Base-by-base conservation (phyloP, 2,329 filamentous ascomycete genomes). In the Stenocarpella maydis region DNA sequence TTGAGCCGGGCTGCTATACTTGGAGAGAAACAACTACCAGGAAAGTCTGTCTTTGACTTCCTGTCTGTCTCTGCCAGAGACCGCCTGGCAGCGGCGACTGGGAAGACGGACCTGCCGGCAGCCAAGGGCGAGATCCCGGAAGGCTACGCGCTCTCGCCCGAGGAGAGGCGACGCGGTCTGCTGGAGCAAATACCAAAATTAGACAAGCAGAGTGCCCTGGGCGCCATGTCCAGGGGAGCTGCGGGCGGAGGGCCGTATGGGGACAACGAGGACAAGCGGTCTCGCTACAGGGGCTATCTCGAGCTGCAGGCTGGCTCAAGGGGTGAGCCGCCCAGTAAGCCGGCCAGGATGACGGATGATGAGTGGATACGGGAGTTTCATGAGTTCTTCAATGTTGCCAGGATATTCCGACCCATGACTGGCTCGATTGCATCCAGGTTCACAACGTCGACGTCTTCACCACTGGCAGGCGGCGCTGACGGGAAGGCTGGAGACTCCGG, bases 1-100 rank as follows among this genome's bases (percentile, higher is more conserved):
- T 91, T 89, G 76, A 85, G 91, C 50, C 89, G 96, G 71, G 95
- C 94, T 15, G 89, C 89, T 4, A 84, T 97, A 0, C 85, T 98
- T 1, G 95, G 95, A 43, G 95, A 98, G 81, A 85, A 88, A 47
- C 87, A 89, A 43, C 83, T 98, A 0, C 95, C 95, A 0, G 93
- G 94, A 0, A 98, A 98, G 81, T 98, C 96, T 0, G 90, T 99
- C 3, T 99, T 98, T 78, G 95, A 98, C 80, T 99, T 92, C 79
- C 86, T 99, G 73, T 92, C 92, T 0, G 85, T 93, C 0, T 87
- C 92, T 41, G 89, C 92, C 4, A 90, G 96, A 71, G 91, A 95
- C 64, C 89, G 91, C 31, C 86, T 99, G 53, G 94, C 87, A 3
- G 85, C 88, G 14, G 90, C 90, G 1, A 94, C 93, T 2, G 95